These are phyloP conservation scores for Fusarium papillatum DNA, from an alignment of 2,329 filamentous ascomycete species.

Conservation along the genomic window DNA sequence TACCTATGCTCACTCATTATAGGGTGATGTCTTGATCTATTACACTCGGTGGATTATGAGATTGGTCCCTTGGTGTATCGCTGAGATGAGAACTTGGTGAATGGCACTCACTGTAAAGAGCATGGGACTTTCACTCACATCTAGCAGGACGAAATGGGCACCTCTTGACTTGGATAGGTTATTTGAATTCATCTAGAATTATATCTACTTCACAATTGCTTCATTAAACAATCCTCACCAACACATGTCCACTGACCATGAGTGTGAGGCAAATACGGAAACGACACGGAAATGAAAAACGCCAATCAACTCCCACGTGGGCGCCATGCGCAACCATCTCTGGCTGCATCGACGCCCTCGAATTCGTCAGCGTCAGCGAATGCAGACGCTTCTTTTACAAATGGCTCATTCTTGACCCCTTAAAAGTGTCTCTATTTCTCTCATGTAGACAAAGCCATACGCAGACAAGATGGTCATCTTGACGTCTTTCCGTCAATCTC, in stretches of 20 bases:
- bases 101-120: too few species aligned
- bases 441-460: not conserved
- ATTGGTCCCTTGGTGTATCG: too few species aligned
- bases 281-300: not conserved
- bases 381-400: not conserved
- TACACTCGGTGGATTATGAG: too few species aligned
- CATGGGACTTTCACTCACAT: too few species aligned
- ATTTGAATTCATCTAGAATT: too few species aligned
- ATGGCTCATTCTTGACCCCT: not conserved
- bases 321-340: not conserved
- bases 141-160: too few species aligned
- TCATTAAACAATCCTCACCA: not conserved
- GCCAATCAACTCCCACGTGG: slow-evolving; percentile 4
- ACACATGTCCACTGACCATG: not conserved
- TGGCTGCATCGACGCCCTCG: not conserved
- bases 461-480: slow-evolving; percentile 37
- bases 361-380: not conserved
- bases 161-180: too few species aligned
- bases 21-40: too few species aligned
- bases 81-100: not conserved
- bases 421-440: not conserved
- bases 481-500: slow-evolving; percentile 37
- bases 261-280: not conserved
- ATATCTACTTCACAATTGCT: not conserved
- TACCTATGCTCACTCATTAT: too few species aligned